Evolutionary conservation across 1,139 yeast species (phyloP).

Genomic region (Yamadazyma conglobata): DNA sequence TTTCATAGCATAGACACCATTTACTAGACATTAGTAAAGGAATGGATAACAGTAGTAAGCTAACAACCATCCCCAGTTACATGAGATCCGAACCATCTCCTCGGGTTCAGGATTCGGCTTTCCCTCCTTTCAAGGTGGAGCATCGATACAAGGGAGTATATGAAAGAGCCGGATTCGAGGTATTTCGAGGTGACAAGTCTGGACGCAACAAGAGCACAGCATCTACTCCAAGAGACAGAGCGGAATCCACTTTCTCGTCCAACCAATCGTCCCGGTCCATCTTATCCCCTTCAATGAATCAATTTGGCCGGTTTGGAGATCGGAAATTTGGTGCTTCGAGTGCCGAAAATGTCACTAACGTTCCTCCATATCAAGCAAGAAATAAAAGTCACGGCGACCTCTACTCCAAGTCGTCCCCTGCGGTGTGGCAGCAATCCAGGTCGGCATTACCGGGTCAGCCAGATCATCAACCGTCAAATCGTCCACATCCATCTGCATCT

Average conservation of each 20-base stretch:
- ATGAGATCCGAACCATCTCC: slow-evolving; percentile 30
- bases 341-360: not conserved
- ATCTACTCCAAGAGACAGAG: slow-evolving; percentile 8
- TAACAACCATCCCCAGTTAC: slow-evolving; percentile 12
- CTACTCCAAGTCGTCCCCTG: slow-evolving; percentile 1
- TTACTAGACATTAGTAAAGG: too few species aligned
- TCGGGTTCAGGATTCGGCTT: slow-evolving; percentile 41
- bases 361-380: slow-evolving; percentile 3
- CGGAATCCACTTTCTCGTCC: slow-evolving; percentile 3
- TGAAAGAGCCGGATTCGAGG: slow-evolving; percentile 67
- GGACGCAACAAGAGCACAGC: slow-evolving; percentile 3
- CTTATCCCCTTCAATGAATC: slow-evolving; percentile 1
- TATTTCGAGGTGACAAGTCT: slow-evolving; percentile 23
- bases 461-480: too few species aligned
- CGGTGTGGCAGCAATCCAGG: too few species aligned
- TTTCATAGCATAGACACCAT: too few species aligned
- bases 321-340: not conserved
- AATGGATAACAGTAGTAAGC: slow-evolving; percentile 1
- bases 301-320: not conserved
- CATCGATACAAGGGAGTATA: slow-evolving; percentile 57
- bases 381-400: slow-evolving; percentile 10
- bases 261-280: slow-evolving; percentile 2
- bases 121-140: slow-evolving; percentile 58
- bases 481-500: too few species aligned
- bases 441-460: too few species aligned